Evolutionary conservation across 176 grass and related monocot species (phyloP).

Genomic region (Eragrostis curvula): DNA sequence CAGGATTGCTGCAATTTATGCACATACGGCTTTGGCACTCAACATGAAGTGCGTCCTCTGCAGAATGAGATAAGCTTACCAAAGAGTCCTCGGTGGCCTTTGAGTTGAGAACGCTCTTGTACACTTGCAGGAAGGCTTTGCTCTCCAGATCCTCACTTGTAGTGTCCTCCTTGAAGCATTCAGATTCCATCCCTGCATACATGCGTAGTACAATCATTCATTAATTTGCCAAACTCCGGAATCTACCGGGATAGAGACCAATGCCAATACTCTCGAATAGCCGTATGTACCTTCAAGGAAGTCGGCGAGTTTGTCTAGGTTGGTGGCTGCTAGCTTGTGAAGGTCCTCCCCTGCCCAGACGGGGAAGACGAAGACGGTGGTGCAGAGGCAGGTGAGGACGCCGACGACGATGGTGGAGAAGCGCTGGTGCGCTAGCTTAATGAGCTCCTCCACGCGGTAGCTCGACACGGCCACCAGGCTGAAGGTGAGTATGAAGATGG

Average conservation of each 20-base stretch:
- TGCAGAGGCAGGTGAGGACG: background rate
- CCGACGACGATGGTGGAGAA: background rate
- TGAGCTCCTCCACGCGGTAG: background rate
- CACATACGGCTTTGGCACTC: background rate
- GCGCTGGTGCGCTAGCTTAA: background rate
- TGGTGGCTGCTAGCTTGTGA: background rate
- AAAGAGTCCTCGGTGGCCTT: slow-evolving; percentile 85
- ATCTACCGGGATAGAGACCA: too few relatives aligned
- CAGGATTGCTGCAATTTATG: background rate
- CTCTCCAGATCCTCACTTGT: slow-evolving; percentile 52
- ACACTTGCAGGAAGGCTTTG: slow-evolving; percentile 72
- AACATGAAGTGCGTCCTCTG: background rate
- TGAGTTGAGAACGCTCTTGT: slow-evolving; percentile 75
- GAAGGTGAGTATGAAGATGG: too few relatives aligned
- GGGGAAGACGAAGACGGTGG: background rate
- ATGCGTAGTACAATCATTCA: background rate
- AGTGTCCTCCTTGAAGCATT: slow-evolving; percentile 66
- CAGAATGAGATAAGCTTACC: slow-evolving; percentile 55
- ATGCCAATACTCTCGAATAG: background rate
- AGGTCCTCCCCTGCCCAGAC: background rate
- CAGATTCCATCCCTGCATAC: slow-evolving; percentile 64
- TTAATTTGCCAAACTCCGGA: background rate
- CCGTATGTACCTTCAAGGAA: too few relatives aligned
- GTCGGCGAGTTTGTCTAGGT: background rate
- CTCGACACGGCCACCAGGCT: too few relatives aligned